Evolutionary conservation across 1,284 basidiomycete genomes (phyloP).

Genomic region (Peniophora sp.): DNA sequence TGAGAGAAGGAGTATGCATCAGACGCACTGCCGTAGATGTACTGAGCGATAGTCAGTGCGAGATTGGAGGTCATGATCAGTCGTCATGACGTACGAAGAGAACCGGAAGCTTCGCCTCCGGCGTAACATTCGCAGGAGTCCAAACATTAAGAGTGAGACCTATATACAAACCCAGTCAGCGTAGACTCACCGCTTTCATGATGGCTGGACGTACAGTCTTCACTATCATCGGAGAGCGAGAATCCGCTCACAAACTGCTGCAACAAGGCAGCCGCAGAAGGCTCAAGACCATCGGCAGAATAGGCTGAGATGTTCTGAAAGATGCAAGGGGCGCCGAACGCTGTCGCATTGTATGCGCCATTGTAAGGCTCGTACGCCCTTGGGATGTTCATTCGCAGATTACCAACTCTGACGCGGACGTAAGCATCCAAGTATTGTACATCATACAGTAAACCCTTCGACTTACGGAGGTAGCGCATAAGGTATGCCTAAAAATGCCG

Average conservation of each 20-base stretch:
- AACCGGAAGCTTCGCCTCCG: slow-evolving; percentile 42
- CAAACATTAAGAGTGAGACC: slow-evolving; percentile 38
- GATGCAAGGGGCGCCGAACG: slow-evolving; percentile 38
- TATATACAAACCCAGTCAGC: slow-evolving; percentile 2
- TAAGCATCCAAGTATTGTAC: background rate
- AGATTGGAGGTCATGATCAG: background rate
- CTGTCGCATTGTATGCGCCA: slow-evolving; percentile 26
- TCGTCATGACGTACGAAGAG: slow-evolving; percentile 31
- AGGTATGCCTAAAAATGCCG: slow-evolving; percentile 43
- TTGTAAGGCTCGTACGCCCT: slow-evolving; percentile 32
- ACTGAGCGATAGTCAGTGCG: slow-evolving; percentile 9
- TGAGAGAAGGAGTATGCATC: background rate
- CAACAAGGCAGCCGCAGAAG: slow-evolving; percentile 17
- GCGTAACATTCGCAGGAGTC: slow-evolving; percentile 31
- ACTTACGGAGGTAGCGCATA: slow-evolving; percentile 38
- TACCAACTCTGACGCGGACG: slow-evolving; percentile 8
- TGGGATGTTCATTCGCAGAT: slow-evolving; percentile 34
- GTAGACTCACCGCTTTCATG: slow-evolving; percentile 2
- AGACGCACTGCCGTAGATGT: slow-evolving; percentile 20
- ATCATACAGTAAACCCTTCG: background rate
- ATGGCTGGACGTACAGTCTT: background rate
- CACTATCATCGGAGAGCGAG: slow-evolving; percentile 1
- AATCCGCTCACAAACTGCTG: slow-evolving; percentile 10
- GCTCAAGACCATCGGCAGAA: slow-evolving; percentile 23
- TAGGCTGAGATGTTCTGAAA: slow-evolving; percentile 34